phyloP scores from a whole-genome alignment of 768 basidiomycete species.

The Boletellus sp. region DNA sequence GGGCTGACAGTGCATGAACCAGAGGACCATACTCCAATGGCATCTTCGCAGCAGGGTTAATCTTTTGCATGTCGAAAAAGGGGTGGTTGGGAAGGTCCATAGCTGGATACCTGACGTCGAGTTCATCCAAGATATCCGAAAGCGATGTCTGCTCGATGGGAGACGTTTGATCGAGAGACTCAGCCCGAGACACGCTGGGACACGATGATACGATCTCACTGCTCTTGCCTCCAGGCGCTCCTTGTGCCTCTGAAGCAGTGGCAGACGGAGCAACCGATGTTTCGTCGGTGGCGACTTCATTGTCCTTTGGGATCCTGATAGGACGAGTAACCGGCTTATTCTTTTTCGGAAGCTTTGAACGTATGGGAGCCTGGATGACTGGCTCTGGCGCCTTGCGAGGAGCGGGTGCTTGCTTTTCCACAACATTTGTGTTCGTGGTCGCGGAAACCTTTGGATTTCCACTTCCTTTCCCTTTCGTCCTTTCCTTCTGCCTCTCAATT shows the following conservation, averaged over 20 bases:
- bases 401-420: slow-evolving; percentile 18
- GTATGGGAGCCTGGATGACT: slow-evolving; percentile 62
- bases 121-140: slow-evolving; percentile 64
- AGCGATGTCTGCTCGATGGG: slow-evolving; percentile 50
- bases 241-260: slow-evolving; percentile 46
- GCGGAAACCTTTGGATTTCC: slow-evolving; percentile 23
- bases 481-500: slow-evolving; percentile 26
- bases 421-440: slow-evolving; percentile 13
- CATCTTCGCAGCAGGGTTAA: slow-evolving; percentile 75
- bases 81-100: slow-evolving; percentile 68
- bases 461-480: slow-evolving; percentile 23
- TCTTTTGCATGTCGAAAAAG: slow-evolving; percentile 69
- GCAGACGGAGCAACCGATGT: slow-evolving; percentile 42
- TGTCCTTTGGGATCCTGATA: slow-evolving; percentile 59
- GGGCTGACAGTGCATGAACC: slow-evolving; percentile 80
- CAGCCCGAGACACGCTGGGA: slow-evolving; percentile 55
- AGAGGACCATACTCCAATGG: slow-evolving; percentile 82
- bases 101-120: slow-evolving; percentile 55
- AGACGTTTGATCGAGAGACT: slow-evolving; percentile 51
- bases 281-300: slow-evolving; percentile 40
- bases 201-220: slow-evolving; percentile 41
- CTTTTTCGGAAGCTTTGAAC: slow-evolving; percentile 84
- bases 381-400: slow-evolving; percentile 32
- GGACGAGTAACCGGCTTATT: slow-evolving; percentile 62
- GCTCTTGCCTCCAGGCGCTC: slow-evolving; percentile 32